phyloP scores from a whole-genome alignment of 1,284 basidiomycete species.

The Naganishia albida region DNA sequence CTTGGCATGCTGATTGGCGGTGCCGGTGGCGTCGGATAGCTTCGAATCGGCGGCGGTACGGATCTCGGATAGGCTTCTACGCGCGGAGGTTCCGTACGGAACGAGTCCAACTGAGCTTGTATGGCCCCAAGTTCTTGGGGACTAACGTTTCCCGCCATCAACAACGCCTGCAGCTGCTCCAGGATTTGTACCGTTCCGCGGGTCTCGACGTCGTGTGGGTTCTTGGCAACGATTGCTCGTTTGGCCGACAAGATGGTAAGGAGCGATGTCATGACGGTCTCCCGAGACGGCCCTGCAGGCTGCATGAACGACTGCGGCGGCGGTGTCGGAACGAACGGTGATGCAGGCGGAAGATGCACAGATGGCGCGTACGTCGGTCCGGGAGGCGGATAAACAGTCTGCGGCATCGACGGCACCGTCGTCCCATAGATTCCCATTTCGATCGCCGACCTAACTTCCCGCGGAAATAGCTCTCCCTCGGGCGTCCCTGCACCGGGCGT shows the following conservation, averaged over 20 bases:
- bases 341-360: slow-evolving; percentile 5
- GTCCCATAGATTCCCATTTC: slow-evolving; percentile 61
- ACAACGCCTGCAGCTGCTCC: slow-evolving; percentile 34
- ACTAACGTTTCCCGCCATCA: slow-evolving; percentile 42
- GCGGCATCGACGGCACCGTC: slow-evolving; percentile 59
- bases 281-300: slow-evolving; percentile 1
- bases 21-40: not conserved
- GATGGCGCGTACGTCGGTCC: slow-evolving; percentile 2
- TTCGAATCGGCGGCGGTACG: not conserved
- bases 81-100: not conserved
- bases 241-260: slow-evolving; percentile 40
- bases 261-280: slow-evolving; percentile 16
- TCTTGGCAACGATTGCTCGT: slow-evolving; percentile 43
- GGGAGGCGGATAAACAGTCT: slow-evolving; percentile 7
- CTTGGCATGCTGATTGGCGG: slow-evolving; percentile 18
- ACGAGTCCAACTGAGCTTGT: slow-evolving; percentile 34
- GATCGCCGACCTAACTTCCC: slow-evolving; percentile 68
- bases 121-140: slow-evolving; percentile 47
- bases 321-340: slow-evolving; percentile 9
- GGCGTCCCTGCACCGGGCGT: slow-evolving; percentile 67
- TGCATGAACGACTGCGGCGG: slow-evolving; percentile 8
- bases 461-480: slow-evolving; percentile 73
- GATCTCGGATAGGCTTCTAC: not conserved
- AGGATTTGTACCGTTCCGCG: slow-evolving; percentile 44
- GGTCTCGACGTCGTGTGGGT: slow-evolving; percentile 40